Percentiles rank a stretch among this genome's conserved stretches.
Evolutionary conservation across 805 yeast genomes (phyloP).

Genomic region (Naumovozyma castellii): DNA sequence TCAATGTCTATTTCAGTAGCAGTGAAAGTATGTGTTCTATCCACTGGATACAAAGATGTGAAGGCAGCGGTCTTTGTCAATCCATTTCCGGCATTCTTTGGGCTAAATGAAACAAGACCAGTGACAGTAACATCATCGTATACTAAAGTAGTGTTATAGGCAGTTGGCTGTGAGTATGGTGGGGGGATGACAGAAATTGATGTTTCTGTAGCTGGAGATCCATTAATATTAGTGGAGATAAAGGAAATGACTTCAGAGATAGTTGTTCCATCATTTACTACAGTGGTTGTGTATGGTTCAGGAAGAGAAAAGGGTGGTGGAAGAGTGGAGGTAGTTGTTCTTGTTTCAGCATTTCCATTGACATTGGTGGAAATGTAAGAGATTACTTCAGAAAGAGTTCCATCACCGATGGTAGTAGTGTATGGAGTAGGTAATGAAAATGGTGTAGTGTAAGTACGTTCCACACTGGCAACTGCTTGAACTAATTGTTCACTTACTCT

Average conservation of each 20-base stretch:
- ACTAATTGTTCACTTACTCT: no score
- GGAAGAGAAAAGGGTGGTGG: neutral
- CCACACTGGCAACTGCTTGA: no score
- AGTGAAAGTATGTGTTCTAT: no score
- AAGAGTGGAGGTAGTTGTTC: neutral
- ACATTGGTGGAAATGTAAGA: constrained; percentile 2
- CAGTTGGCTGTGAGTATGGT: no score
- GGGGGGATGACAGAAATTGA: constrained; percentile 26
- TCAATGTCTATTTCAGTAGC: no score
- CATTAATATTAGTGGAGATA: constrained; percentile 1
- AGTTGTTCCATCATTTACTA: neutral
- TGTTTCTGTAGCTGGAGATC: constrained; percentile 23
- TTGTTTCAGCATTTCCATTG: neutral
- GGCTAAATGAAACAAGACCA: no score
- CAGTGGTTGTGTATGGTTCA: constrained; percentile 5
- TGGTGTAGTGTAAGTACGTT: no score
- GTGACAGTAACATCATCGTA: no score
- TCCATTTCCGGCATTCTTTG: no score
- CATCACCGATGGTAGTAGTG: constrained; percentile 3
- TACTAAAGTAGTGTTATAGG: no score
- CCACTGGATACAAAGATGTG: no score
- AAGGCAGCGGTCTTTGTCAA: no score
- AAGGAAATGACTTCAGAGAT: constrained; percentile 2
- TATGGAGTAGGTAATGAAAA: constrained; percentile 2
- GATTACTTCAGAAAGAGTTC: constrained; percentile 1